phyloP scores from a whole-genome alignment of 2,329 filamentous ascomycete species.

The Trichocomaceae sp. region DNA sequence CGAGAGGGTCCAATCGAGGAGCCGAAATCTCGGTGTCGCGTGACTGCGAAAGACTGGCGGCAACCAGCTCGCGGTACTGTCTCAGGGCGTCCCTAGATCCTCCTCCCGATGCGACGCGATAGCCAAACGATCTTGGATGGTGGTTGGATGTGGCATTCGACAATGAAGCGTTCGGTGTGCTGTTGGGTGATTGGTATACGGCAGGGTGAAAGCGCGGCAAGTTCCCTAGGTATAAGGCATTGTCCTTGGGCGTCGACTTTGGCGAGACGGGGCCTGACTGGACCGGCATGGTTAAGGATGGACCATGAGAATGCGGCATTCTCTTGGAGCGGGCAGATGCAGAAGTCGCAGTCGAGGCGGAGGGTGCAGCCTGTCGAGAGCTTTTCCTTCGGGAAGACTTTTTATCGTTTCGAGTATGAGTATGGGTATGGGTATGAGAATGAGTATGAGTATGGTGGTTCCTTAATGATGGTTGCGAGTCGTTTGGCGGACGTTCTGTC shows the following conservation, averaged over 20 bases:
- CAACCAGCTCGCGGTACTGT: slow-evolving; percentile 40
- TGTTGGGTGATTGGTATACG: slow-evolving; percentile 33
- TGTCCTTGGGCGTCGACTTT: slow-evolving; percentile 30
- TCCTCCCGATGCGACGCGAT: slow-evolving; percentile 26
- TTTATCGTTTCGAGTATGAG: slow-evolving; percentile 15
- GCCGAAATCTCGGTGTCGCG: slow-evolving; percentile 35
- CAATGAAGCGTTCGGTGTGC: slow-evolving; percentile 17
- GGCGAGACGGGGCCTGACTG: slow-evolving; percentile 28
- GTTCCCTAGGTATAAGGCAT: slow-evolving; percentile 34
- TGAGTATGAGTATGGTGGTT: slow-evolving; percentile 13
- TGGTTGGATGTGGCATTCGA: slow-evolving; percentile 24
- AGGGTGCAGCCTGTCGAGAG: slow-evolving; percentile 13
- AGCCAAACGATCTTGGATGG: slow-evolving; percentile 26
- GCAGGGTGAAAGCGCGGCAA: slow-evolving; percentile 43
- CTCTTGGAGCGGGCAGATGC: slow-evolving; percentile 8
- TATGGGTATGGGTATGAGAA: no score
- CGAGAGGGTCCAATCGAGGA: slow-evolving; percentile 39
- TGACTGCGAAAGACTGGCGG: slow-evolving; percentile 26
- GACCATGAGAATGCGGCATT: slow-evolving; percentile 13
- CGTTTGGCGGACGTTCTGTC: slow-evolving; percentile 19
- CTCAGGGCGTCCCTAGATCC: slow-evolving; percentile 34
- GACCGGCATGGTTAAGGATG: slow-evolving; percentile 26
- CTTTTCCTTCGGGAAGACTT: slow-evolving; percentile 12
- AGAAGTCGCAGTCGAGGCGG: slow-evolving; percentile 8
- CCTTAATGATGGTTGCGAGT: slow-evolving; percentile 20